A percentile compares a stretch with the other conserved stretches of the same genome.
These are phyloP conservation scores for Aspergillus brunneoviolaceus DNA, from an alignment of 2,329 filamentous ascomycete species.

Conservation along the genomic window DNA sequence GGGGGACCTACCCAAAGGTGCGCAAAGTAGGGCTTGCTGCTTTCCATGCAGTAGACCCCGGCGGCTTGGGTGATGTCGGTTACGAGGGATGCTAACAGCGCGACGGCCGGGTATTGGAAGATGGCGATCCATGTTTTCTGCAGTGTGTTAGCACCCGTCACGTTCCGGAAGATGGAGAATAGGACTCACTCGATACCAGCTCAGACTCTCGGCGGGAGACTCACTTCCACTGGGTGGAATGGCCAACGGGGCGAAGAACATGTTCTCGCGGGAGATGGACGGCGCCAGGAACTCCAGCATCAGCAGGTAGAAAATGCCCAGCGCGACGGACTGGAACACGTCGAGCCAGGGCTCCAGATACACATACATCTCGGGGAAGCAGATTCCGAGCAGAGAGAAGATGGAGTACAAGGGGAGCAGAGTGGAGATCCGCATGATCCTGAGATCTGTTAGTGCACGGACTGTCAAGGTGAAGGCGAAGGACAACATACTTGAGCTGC, in stretches of 20 bases:
- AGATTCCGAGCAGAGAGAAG: constrained; percentile 41
- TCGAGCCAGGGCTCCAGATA: constrained; percentile 45
- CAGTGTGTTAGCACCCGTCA: neutral
- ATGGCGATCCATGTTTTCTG: constrained; percentile 6
- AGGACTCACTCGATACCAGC: constrained; percentile 22
- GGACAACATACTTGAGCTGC: constrained; percentile 39
- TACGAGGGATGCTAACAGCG: constrained; percentile 24
- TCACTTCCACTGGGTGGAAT: neutral
- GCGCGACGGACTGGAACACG: constrained; percentile 41
- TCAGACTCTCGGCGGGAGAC: neutral
- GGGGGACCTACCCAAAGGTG: constrained; percentile 35
- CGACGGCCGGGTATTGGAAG: constrained; percentile 42
- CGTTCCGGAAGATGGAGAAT: neutral
- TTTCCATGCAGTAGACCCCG: constrained; percentile 32
- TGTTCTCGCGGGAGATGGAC: constrained; percentile 19
- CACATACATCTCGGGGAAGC: constrained; percentile 38
- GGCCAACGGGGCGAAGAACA: neutral
- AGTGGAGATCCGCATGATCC: constrained; percentile 45
- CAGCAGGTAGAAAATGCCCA: constrained; percentile 48
- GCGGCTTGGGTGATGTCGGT: constrained; percentile 33
- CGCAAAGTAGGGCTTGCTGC: constrained; percentile 33
- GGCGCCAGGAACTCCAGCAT: constrained; percentile 46
- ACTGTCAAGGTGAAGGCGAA: too few relatives aligned
- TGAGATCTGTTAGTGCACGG: constrained; percentile 2
- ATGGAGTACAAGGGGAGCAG: constrained; percentile 45